These are phyloP conservation scores for Boletus tylopilopsis DNA, from an alignment of 768 basidiomycete species.

Conservation along the genomic window DNA sequence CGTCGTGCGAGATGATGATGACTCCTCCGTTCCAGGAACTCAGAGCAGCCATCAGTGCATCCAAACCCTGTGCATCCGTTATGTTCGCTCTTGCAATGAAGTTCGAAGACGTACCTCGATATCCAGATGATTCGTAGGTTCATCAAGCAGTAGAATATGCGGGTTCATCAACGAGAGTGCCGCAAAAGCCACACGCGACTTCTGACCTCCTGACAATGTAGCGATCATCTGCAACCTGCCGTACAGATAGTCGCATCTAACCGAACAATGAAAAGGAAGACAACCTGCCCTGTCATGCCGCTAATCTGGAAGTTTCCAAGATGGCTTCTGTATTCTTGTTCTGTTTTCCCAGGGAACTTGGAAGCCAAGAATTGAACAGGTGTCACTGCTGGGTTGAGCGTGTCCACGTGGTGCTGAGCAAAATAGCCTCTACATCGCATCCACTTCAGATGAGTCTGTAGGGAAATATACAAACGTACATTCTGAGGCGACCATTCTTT, in stretches of 20 bases:
- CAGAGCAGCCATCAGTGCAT: conserved; percentile 86
- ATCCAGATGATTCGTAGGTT: conserved; percentile 97
- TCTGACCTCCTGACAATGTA: conserved; percentile 93
- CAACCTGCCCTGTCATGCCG: conserved; percentile 82
- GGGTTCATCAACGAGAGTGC: conserved; percentile 82
- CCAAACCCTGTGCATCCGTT: conserved; percentile 70
- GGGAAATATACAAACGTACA: conserved; percentile 47
- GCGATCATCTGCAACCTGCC: conserved; percentile 80
- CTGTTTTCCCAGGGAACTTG: conserved; percentile 89
- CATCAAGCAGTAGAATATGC: conserved; percentile 91
- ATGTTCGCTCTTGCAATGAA: not conserved
- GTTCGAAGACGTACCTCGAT: conserved; percentile 59
- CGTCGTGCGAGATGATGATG: conserved; percentile 93
- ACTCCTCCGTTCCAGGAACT: conserved; percentile 86
- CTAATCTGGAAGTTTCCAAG: conserved; percentile 97
- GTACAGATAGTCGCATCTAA: not conserved
- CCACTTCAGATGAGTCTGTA: not conserved
- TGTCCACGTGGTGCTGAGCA: conserved; percentile 95
- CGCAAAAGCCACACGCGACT: conserved; percentile 92
- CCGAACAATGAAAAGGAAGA: not conserved
- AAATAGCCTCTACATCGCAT: conserved; percentile 67
- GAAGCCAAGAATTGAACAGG: conserved; percentile 92
- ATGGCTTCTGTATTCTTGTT: conserved; percentile 95
- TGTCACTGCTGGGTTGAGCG: conserved; percentile 77
- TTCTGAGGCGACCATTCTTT: conserved; percentile 86